Base-by-base conservation (phyloP, 306 rosid genomes). In the Fagus sylvatica region DNA sequence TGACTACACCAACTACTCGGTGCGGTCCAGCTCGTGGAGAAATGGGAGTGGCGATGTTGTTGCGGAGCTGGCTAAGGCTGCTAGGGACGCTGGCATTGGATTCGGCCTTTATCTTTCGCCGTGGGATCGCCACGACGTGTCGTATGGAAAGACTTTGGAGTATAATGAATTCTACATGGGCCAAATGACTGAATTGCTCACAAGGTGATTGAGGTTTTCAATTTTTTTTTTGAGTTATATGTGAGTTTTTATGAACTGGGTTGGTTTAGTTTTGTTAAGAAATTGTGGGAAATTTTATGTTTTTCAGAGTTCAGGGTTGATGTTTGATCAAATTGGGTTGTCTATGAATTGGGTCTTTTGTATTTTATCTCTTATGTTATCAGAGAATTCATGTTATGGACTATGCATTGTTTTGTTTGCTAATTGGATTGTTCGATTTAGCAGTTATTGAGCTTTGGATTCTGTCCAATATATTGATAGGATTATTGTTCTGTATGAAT, bases 81-180 rank as follows among this genome's bases (percentile, higher is more conserved):
- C 97, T 11, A 79, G 32, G 68, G 84, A 82, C 7, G 95, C 89
- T 1, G 93, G 95, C 51, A 43, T 94, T 56, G 93, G 84, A 0
- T 32, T 94, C 51, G 98, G 98, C 16, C 68, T 94, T 68, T 94
- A 94, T 53, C 95, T 94, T 37, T 94, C 97, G n/a, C 98, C 97
- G 2, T 94, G 98, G 98, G 98, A 94, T 84, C 92, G 98, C 1
- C 98, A 94, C 74, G 97, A 89, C 51, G 9, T 61, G 0, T 73
- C 69, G 1, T 94, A 73, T 28, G 98, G 98, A 0, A 83, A 82
- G 72, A 89, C 92, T n/a, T 4, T 87, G 85, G 84, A 69, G 56
- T 94, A 94, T 34, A 94, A 94, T 49, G 91, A 94, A 76, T 84
- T 69, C 69, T 94, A 94, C 78, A 7, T 90, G 82, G 98, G 74